A percentile compares a stretch with the other conserved stretches of the same genome.
Conservation (phyloP, 2,329 filamentous ascomycete genomes). For the Cercospora janseana region DNA sequence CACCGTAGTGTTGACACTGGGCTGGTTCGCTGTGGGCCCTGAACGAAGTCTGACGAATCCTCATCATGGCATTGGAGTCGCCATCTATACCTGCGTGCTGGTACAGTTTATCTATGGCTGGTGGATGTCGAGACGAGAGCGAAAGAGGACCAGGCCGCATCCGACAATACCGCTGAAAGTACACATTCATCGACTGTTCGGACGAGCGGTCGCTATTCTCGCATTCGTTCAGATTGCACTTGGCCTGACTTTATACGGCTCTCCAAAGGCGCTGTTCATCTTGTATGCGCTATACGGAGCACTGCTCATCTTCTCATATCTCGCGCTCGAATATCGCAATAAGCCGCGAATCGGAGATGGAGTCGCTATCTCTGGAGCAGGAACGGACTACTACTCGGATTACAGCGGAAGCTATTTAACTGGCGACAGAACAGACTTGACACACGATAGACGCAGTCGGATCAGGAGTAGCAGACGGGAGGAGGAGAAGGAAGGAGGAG, state of each 20-base stretch:
- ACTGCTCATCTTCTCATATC: constrained; percentile 70
- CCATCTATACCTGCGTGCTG: constrained; percentile 71
- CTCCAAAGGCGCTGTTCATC: constrained; percentile 79
- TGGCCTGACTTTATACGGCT: constrained; percentile 88
- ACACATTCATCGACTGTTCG: constrained; percentile 81
- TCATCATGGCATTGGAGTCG: constrained; percentile 79
- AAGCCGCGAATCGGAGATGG: constrained; percentile 41
- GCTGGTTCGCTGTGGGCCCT: constrained; percentile 75
- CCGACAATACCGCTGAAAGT: constrained; percentile 55
- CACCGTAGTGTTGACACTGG: constrained; percentile 70
- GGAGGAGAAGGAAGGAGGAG: constrained; percentile 21
- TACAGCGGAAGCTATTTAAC: constrained; percentile 33
- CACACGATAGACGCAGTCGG: constrained; percentile 38
- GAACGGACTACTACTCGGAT: constrained; percentile 33
- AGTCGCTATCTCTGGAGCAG: constrained; percentile 19
- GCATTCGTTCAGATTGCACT: constrained; percentile 85
- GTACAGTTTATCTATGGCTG: constrained; percentile 69
- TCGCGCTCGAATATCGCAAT: constrained; percentile 66
- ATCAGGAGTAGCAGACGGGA: constrained; percentile 22
- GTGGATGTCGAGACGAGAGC: constrained; percentile 56
- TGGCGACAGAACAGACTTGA: constrained; percentile 59
- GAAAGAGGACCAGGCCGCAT: constrained; percentile 47
- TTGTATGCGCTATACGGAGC: constrained; percentile 78
- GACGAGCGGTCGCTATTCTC: constrained; percentile 72
- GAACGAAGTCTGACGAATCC: constrained; percentile 72